Conservation (phyloP, 441 rosid genomes). For the Gossypium laxum region DNA sequence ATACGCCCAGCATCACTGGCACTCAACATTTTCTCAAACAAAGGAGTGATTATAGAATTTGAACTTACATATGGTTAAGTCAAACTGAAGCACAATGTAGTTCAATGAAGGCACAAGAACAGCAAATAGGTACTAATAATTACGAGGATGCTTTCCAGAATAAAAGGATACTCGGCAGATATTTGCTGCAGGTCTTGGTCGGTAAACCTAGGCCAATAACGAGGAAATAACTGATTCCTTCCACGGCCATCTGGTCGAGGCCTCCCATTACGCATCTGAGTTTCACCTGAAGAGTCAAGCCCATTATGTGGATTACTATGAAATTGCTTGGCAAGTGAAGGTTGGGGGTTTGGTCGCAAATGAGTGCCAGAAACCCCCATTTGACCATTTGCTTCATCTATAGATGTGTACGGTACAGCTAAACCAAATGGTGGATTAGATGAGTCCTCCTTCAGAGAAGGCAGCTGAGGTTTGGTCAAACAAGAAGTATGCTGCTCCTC, state of each 20-base stretch:
- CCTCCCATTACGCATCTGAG: slow-evolving; percentile 42
- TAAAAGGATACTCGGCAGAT: slow-evolving; percentile 86
- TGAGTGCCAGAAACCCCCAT: slow-evolving; percentile 34
- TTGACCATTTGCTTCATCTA: slow-evolving; percentile 50
- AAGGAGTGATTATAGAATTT: slow-evolving; percentile 66
- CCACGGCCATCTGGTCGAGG: slow-evolving; percentile 58
- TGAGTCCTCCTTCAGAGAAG: slow-evolving; percentile 45
- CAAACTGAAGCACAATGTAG: slow-evolving; percentile 7
- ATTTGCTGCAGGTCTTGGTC: slow-evolving; percentile 62
- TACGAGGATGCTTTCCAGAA: slow-evolving; percentile 4
- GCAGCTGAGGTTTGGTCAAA: slow-evolving; percentile 37
- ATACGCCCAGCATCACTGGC: slow-evolving; percentile 90
- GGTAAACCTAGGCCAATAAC: slow-evolving; percentile 79
- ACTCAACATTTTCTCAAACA: slow-evolving; percentile 96
- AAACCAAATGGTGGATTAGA: slow-evolving; percentile 40
- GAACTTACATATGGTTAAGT: slow-evolving; percentile 72
- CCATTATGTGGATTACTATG: slow-evolving; percentile 45
- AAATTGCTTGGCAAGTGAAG: slow-evolving; percentile 35
- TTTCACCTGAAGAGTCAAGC: slow-evolving; percentile 42
- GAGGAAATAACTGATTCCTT: slow-evolving; percentile 63
- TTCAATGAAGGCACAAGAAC: slow-evolving; percentile 11
- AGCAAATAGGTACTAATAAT: not conserved
- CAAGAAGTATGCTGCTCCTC: slow-evolving; percentile 41
- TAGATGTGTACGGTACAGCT: slow-evolving; percentile 34
- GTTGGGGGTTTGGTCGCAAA: slow-evolving; percentile 33